These are phyloP conservation scores for Dendrobium huoshanense DNA, from an alignment of 106 monocot genomes.

Conservation along the genomic window DNA sequence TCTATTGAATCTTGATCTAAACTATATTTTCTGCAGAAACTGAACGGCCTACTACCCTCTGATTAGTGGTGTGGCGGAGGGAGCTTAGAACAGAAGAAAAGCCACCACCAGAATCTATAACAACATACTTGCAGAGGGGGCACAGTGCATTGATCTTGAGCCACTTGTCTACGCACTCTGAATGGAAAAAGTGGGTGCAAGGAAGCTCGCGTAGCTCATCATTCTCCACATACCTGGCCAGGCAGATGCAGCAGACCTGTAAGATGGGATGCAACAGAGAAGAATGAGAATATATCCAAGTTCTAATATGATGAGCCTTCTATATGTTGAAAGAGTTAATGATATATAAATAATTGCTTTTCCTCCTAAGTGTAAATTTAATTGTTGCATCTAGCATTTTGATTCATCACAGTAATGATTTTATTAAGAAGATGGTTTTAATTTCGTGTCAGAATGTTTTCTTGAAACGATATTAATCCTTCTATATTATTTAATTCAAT, in stretches of 20 bases:
- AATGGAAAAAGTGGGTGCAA: constrained; percentile 28
- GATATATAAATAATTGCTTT: no score
- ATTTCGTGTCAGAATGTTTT: no score
- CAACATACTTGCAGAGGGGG: constrained; percentile 16
- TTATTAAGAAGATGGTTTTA: no score
- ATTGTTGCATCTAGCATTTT: no score
- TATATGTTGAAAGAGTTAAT: no score
- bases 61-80: background rate
- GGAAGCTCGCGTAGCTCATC: constrained; percentile 19
- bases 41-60: background rate
- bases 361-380: no score
- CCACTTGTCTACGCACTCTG: constrained; percentile 27
- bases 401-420: no score
- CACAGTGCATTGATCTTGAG: constrained; percentile 26
- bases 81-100: constrained; percentile 7
- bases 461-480: no score
- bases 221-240: constrained; percentile 21
- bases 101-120: background rate
- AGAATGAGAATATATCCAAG: no score
- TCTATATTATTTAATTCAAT: no score
- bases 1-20: background rate
- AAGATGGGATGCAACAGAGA: no score
- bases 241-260: constrained; percentile 29
- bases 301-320: no score
- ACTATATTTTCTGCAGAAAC: background rate